Evolutionary conservation across 257 asterid species (phyloP), one percentile per base, ranked within the genome.

Genomic region (Gentiana macrophylla): DNA sequence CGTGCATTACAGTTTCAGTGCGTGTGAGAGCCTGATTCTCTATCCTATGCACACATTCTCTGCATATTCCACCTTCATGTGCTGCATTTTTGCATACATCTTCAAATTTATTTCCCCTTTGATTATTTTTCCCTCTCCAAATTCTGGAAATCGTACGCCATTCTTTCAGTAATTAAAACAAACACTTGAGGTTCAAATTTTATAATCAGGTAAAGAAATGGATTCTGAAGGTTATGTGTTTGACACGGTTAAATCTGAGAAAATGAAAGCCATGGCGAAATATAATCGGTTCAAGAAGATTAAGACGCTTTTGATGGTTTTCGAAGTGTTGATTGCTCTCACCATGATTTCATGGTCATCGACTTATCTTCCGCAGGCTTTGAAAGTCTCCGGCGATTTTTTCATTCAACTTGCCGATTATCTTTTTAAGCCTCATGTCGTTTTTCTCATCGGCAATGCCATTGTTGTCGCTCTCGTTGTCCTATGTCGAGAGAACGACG

Each of bases 391-490:
- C 8, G 76, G 66, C 9, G 64, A 35, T 1, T 24, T 37, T 58
- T 13, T 67, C 44, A 35, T 70, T 2, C 62, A 65, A 12, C 1
- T 73, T 53, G 64, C 75, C 11, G 11, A 60, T 3, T 75, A 62
- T 53, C 52, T 86, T n/a, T 56, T 75, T 61, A 87, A 84, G 60
- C 86, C 84, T 69, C 96, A 76, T 80, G 75, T 84, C 10, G 95
- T 83, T 59, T 91, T 91, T 62, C 64, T 91, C 47, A 77, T 91
- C 74, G 96, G 94, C 3, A 91, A 86, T 72, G 73, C 62, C 12
- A 83, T 86, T 12, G 72, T 91, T 15, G 71, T 72, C 1, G 41
- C 62, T 44, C 61, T 91, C 4, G 66, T 79, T 55, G 58, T 78
- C 2, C 79, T 82, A 6, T 79, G 80, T 56, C 84, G 89, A 57